phyloP scores from a whole-genome alignment of 139 green algal genomes.

The Chlamydomonas sp. region DNA sequence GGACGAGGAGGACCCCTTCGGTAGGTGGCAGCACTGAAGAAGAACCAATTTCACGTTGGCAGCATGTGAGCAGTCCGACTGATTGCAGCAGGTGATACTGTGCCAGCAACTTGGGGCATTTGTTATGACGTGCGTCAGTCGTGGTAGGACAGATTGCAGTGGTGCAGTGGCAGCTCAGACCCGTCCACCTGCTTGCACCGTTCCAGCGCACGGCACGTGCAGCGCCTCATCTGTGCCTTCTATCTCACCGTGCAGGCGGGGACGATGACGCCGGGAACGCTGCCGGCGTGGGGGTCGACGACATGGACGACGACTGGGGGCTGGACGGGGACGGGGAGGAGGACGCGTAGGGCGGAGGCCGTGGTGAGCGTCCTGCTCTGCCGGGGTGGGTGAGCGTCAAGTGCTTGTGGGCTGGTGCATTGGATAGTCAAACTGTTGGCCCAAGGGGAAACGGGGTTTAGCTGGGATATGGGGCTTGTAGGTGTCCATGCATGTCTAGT shows the following conservation, averaged over 20 bases:
- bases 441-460: too few species aligned
- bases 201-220: neutral
- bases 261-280: neutral
- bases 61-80: neutral
- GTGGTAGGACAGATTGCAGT: too few species aligned
- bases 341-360: slow-evolving; percentile 9
- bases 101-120: too few species aligned
- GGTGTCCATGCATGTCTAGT: too few species aligned
- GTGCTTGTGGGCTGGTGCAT: too few species aligned
- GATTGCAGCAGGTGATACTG: too few species aligned
- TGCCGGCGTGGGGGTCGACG: neutral
- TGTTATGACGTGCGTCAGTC: too few species aligned
- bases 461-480: too few species aligned
- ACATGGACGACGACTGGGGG: slow-evolving; percentile 76
- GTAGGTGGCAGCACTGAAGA: slow-evolving; percentile 54
- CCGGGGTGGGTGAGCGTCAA: neutral
- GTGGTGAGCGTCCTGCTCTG: neutral
- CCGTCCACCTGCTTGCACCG: neutral
- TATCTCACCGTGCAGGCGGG: neutral
- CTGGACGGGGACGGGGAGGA: slow-evolving; percentile 69
- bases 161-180: too few species aligned
- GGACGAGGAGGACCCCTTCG: slow-evolving; percentile 37
- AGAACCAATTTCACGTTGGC: slow-evolving; percentile 41
- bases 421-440: too few species aligned
- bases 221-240: neutral